Conservation (phyloP, 768 basidiomycete genomes). For the Psilocybe cyanescens region DNA sequence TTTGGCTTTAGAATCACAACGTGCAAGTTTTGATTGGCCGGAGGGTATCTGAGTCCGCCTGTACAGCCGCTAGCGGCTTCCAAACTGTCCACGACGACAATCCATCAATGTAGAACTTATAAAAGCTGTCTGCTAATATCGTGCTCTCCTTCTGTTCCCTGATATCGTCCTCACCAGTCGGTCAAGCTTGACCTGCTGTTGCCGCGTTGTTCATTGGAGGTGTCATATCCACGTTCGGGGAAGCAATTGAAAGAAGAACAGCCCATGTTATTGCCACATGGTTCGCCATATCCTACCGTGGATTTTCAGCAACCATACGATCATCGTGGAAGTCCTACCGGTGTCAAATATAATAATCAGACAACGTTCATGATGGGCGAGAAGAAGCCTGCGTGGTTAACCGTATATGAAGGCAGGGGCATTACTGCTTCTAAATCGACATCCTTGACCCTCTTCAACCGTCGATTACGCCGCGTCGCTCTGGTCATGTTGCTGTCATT, state of each 20-base stretch:
- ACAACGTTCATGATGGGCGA: background rate
- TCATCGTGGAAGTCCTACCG: background rate
- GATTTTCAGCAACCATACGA: background rate
- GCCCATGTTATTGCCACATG: background rate
- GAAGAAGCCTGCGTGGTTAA: background rate
- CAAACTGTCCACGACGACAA: too few relatives aligned
- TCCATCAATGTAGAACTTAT: too few relatives aligned
- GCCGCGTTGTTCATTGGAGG: background rate
- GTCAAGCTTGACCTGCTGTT: too few relatives aligned
- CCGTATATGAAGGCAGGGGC: background rate
- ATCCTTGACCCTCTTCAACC: background rate
- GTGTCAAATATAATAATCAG: background rate
- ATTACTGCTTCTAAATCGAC: background rate
- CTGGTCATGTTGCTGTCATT: background rate
- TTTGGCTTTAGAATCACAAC: too few relatives aligned
- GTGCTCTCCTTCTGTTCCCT: too few relatives aligned
- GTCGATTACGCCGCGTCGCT: background rate
- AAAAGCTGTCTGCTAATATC: too few relatives aligned
- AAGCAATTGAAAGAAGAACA: background rate
- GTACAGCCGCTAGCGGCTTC: too few relatives aligned
- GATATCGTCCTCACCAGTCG: too few relatives aligned
- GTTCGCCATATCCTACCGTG: background rate
- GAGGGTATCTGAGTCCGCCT: too few relatives aligned
- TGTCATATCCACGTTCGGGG: background rate
- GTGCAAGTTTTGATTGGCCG: too few relatives aligned